A percentile compares a stretch with the other conserved stretches of the same genome.
phyloP scores from a whole-genome alignment of 768 basidiomycete species.

The Lactarius sanguifluus region DNA sequence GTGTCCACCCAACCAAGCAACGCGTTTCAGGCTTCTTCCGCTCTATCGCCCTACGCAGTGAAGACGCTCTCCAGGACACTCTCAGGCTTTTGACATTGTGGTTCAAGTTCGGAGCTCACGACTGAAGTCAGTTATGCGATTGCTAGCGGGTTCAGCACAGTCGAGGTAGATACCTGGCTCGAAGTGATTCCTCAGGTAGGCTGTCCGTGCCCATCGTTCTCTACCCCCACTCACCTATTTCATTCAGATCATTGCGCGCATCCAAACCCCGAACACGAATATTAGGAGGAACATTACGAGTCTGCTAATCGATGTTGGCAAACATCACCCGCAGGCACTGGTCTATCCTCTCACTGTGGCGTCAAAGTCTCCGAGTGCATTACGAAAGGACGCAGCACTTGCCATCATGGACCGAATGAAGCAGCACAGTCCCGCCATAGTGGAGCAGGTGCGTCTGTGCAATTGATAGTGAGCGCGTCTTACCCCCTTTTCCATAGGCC shows the following conservation, averaged over 20 bases:
- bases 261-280: slow-evolving; percentile 88
- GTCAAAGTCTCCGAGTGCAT: slow-evolving; percentile 86
- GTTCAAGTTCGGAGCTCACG: slow-evolving; percentile 95
- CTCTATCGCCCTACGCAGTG: slow-evolving; percentile 86
- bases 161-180: slow-evolving; percentile 97
- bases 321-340: slow-evolving; percentile 94
- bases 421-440: slow-evolving; percentile 85
- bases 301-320: slow-evolving; percentile 88
- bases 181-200: slow-evolving; percentile 96
- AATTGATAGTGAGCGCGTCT: background rate
- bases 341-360: slow-evolving; percentile 97
- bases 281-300: slow-evolving; percentile 88
- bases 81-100: slow-evolving; percentile 90
- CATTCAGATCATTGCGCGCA: slow-evolving; percentile 90
- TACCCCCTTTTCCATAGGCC: slow-evolving; percentile 50
- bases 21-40: slow-evolving; percentile 78
- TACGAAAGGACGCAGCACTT: slow-evolving; percentile 79
- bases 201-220: background rate
- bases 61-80: slow-evolving; percentile 92
- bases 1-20: slow-evolving; percentile 15
- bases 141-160: slow-evolving; percentile 78
- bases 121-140: slow-evolving; percentile 90
- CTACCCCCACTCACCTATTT: slow-evolving; percentile 3
- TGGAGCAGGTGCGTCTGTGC: slow-evolving; percentile 64
- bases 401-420: slow-evolving; percentile 90